A percentile compares a stretch with the other conserved stretches of the same genome.
phyloP scores from a whole-genome alignment of 2,329 filamentous ascomycete genomes.

The Scedosporium dehoogii region DNA sequence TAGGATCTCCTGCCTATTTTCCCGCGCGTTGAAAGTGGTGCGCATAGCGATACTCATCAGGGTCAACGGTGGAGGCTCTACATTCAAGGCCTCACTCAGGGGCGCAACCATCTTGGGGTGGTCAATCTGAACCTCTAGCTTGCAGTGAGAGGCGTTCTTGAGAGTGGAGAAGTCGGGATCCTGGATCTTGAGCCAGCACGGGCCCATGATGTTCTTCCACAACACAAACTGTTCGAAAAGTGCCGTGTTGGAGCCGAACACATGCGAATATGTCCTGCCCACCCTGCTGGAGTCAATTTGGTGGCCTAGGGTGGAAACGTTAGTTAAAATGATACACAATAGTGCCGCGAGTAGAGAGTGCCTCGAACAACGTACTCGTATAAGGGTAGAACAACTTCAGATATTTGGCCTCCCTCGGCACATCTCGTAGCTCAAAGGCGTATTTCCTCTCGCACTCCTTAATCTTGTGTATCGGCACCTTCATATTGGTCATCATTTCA shows the following conservation, averaged over 20 bases:
- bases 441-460: conserved; percentile 87
- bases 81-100: conserved; percentile 65
- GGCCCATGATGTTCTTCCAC: conserved; percentile 98
- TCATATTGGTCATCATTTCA: conserved; percentile 74
- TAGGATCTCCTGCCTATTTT: conserved; percentile 94
- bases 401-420: conserved; percentile 85
- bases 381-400: conserved; percentile 96
- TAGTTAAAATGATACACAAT: neutral
- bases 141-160: conserved; percentile 94
- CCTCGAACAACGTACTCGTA: conserved; percentile 43
- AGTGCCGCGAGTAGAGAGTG: conserved; percentile 10
- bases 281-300: conserved; percentile 57
- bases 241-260: conserved; percentile 88
- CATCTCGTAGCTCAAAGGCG: conserved; percentile 79
- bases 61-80: conserved; percentile 79
- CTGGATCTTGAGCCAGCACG: conserved; percentile 90
- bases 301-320: conserved; percentile 38
- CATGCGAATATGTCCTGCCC: conserved; percentile 86
- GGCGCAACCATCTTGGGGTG: conserved; percentile 68
- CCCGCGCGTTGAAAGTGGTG: conserved; percentile 78
- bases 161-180: conserved; percentile 74
- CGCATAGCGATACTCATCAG: conserved; percentile 92
- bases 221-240: conserved; percentile 97
- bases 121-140: conserved; percentile 75
- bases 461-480: conserved; percentile 85